These are phyloP conservation scores for Colletotrichum sp. DNA, from an alignment of 2,329 filamentous ascomycete species.

Conservation along the genomic window DNA sequence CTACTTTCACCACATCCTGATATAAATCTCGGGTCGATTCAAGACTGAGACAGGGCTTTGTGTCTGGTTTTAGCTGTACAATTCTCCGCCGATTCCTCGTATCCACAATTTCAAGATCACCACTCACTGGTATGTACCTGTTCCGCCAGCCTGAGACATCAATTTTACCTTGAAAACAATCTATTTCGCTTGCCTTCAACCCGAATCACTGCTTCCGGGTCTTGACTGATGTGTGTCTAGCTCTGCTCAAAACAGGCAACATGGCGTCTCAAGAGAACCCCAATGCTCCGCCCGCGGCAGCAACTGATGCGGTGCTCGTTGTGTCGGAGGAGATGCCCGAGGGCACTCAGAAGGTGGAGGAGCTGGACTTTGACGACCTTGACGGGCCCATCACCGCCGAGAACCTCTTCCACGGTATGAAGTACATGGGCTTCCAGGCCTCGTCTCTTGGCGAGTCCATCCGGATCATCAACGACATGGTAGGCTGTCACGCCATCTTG, in stretches of 20 bases:
- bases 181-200: not conserved
- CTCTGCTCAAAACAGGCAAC: not conserved
- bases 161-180: not conserved
- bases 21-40: not conserved
- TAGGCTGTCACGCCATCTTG: conserved; percentile 43
- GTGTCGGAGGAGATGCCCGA: conserved; percentile 82
- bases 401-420: conserved; percentile 82
- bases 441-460: conserved; percentile 83
- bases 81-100: conserved; percentile 4
- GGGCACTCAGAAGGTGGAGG: conserved; percentile 80
- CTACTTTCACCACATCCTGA: not conserved
- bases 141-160: not conserved
- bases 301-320: conserved; percentile 83
- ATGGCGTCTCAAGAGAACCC: conserved; percentile 31
- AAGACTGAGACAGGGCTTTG: conserved; percentile 3
- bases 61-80: not conserved
- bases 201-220: not conserved
- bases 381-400: conserved; percentile 81
- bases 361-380: conserved; percentile 90
- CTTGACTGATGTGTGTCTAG: not conserved
- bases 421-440: conserved; percentile 77
- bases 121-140: conserved; percentile 5
- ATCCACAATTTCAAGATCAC: conserved; percentile 12
- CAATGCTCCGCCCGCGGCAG: conserved; percentile 60
- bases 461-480: conserved; percentile 95